phyloP scores from a whole-genome alignment of 164 flowering plant species.

The Euptelea pleiosperma region DNA sequence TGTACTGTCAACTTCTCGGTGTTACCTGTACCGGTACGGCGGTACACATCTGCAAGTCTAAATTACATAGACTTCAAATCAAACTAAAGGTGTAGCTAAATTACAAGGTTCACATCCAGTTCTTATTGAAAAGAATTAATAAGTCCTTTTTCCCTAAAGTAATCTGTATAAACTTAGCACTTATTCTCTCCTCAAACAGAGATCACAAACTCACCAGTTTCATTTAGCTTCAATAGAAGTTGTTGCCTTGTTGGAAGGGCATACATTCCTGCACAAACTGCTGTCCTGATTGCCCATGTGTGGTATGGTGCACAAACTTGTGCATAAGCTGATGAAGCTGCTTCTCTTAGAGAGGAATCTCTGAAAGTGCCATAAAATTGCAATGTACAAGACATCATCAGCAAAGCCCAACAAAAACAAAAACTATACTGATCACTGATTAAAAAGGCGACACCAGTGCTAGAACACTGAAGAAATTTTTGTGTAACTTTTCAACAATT shows the following conservation, averaged over 20 bases:
- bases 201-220: constrained; percentile 50
- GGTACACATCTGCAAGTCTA: too few relatives aligned
- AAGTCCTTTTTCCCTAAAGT: too few relatives aligned
- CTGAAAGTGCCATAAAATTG: constrained; percentile 31
- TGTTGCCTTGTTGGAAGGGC: constrained; percentile 83
- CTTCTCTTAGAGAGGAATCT: constrained; percentile 54
- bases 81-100: too few relatives aligned
- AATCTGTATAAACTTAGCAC: too few relatives aligned
- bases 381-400: background rate
- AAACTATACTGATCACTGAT: background rate
- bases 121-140: too few relatives aligned
- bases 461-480: background rate
- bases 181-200: background rate
- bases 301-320: constrained; percentile 84
- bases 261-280: constrained; percentile 84
- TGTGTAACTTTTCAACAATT: too few relatives aligned
- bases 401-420: background rate
- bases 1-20: too few relatives aligned
- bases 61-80: too few relatives aligned
- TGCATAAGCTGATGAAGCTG: constrained; percentile 81
- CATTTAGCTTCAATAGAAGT: constrained; percentile 64
- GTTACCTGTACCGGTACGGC: too few relatives aligned
- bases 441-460: background rate
- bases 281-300: constrained; percentile 82
- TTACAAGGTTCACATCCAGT: too few relatives aligned